Evolutionary conservation across 345 rosid species (phyloP), one percentile per base, ranked within the genome.

Genomic region (Heritiera littoralis): DNA sequence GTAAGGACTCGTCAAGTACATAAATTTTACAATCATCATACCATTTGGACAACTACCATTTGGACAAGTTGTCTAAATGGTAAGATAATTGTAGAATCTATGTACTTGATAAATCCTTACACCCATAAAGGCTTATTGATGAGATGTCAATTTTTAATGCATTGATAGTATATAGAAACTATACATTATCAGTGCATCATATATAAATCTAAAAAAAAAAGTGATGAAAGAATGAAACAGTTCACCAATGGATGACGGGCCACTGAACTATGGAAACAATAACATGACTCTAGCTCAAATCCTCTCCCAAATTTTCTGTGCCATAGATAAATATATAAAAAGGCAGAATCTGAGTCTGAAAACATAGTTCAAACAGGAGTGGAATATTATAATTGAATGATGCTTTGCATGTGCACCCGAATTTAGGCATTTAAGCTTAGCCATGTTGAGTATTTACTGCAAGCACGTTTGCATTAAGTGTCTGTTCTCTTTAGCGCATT

Each of bases 381-480:
- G 78, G 56, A 80, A 67, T 74, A 73, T 81, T 28, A 59, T 35
- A 35, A 35, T 35, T 35, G 3, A 10, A 76, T 11, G 32, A 45
- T 52, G 78, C 75, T 20, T 23, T 61, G 81, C 87, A 81, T 80
- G 87, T 83, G 87, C 80, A 58, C 20, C 81, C 65, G 83, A 83
- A 81, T 79, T 75, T 15, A 54, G 58, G 86, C 85, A 85, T 87
- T 87, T 71, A 86, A 84, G 79, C 84, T 43, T 70, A 65, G 78
- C 80, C 85, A 78, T 80, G 89, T 78, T 81, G 81, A 13, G 82
- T 83, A 83, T 78, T 87, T 85, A 87, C 81, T 83, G 43, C 88
- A 45, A 46, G 74, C 86, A 87, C 81, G 86, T 85, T 83, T 83
- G 85, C 86, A 83, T 80, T 85, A 71, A 85, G 84, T 87, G 85